Percentiles rank a stretch among this genome's conserved stretches.
These are phyloP conservation scores for Magnolia kwangsiensis DNA, from an alignment of 164 flowering plant genomes.

Conservation along the genomic window DNA sequence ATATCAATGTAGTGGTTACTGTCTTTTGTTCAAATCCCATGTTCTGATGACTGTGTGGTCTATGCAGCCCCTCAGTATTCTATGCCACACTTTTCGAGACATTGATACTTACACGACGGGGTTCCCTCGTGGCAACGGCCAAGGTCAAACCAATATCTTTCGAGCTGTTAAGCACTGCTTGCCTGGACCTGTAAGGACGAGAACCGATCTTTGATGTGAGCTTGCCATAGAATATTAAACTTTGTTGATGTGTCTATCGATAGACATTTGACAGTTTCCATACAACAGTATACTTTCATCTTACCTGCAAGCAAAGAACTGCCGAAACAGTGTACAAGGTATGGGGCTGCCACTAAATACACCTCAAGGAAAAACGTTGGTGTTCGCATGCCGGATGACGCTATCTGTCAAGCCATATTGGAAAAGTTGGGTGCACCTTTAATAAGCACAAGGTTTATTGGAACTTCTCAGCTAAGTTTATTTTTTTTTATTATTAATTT, in stretches of 20 bases:
- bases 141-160: conserved; percentile 68
- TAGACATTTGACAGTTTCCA: not conserved
- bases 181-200: conserved; percentile 87
- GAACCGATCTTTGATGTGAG: conserved; percentile 2
- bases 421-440: conserved; percentile 71
- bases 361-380: conserved; percentile 73
- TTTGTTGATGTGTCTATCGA: not conserved
- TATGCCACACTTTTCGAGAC: conserved; percentile 79
- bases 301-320: conserved; percentile 85
- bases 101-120: conserved; percentile 83
- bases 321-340: conserved; percentile 72
- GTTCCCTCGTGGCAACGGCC: conserved; percentile 75
- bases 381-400: conserved; percentile 80
- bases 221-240: not conserved
- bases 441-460: conserved; percentile 69
- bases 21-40: not conserved
- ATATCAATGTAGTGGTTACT: not conserved
- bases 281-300: conserved; percentile 84
- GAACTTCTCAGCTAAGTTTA: not conserved
- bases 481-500: too few relatives aligned
- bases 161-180: conserved; percentile 86
- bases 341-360: conserved; percentile 65
- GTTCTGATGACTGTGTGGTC: conserved; percentile 7
- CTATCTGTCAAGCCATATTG: conserved; percentile 75
- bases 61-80: conserved; percentile 85